Evolutionary conservation across 345 rosid genomes (phyloP).

Genomic region (Adansonia digitata): DNA sequence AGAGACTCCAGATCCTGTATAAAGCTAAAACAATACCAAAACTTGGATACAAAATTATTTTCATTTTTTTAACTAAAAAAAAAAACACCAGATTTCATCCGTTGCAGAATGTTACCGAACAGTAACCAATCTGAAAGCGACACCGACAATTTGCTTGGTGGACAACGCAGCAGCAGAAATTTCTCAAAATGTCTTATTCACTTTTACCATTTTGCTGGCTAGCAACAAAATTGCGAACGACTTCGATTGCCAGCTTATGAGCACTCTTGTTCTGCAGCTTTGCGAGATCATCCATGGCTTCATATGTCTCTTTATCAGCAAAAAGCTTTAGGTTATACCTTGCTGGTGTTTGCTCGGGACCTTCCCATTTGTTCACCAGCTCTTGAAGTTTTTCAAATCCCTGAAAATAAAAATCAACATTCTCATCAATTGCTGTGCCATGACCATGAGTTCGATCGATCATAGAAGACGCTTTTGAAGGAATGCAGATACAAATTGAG

Average conservation of each 20-base stretch:
- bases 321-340: constrained; percentile 52
- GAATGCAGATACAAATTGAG: not conserved
- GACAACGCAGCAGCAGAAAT: not conserved
- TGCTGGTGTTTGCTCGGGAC: constrained; percentile 29
- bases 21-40: not conserved
- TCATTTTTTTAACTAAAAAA: no score
- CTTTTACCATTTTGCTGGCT: constrained; percentile 59
- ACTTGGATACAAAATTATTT: constrained; percentile 16
- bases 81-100: not conserved
- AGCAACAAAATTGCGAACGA: constrained; percentile 56
- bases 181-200: constrained; percentile 24
- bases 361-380: constrained; percentile 77
- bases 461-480: not conserved
- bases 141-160: not conserved
- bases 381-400: constrained; percentile 88
- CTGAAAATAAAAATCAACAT: constrained; percentile 31
- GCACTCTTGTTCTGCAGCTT: constrained; percentile 59
- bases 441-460: not conserved
- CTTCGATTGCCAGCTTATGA: constrained; percentile 60
- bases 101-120: constrained; percentile 33
- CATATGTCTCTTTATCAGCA: constrained; percentile 57
- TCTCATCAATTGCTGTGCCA: not conserved
- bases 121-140: constrained; percentile 28
- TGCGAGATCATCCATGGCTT: constrained; percentile 59
- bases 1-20: constrained; percentile 2